phyloP scores from a whole-genome alignment of 108 stramenopile genomes.

The Tribonema minus region DNA sequence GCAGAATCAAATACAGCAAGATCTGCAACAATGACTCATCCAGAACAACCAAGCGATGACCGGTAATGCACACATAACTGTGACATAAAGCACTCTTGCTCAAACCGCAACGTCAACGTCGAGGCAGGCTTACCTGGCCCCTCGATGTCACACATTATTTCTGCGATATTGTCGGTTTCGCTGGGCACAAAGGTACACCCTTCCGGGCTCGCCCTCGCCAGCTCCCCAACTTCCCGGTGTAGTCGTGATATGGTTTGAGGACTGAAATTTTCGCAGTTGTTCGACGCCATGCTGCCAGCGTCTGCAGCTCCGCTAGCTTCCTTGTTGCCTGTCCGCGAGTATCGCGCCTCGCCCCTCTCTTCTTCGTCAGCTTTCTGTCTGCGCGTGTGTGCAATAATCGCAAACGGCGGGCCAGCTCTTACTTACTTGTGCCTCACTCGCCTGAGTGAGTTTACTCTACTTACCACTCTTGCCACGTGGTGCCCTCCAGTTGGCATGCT shows the following conservation, averaged over 20 bases:
- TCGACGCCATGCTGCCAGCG: no score
- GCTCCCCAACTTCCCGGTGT: not conserved
- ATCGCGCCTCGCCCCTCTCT: no score
- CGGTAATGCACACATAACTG: not conserved
- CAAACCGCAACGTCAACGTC: not conserved
- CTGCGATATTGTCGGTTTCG: slow-evolving; percentile 37
- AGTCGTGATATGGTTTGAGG: not conserved
- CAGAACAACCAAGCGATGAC: not conserved
- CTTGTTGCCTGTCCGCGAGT: no score
- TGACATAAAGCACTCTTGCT: not conserved
- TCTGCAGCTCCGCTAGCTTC: no score
- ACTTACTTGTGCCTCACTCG: no score
- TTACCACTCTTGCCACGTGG: no score
- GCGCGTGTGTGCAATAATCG: no score
- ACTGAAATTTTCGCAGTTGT: not conserved
- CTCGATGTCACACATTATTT: slow-evolving; percentile 30
- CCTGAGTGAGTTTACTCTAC: no score
- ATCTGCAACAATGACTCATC: not conserved
- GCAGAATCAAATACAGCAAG: not conserved
- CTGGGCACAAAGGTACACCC: slow-evolving; percentile 14
- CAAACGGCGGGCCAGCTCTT: no score
- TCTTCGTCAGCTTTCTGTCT: no score
- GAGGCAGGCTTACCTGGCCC: slow-evolving; percentile 20
- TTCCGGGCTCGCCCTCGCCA: not conserved
- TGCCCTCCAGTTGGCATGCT: no score